phyloP scores from a whole-genome alignment of 192 early-diverging fungal genomes.

The Coemansia nantahalensis region DNA sequence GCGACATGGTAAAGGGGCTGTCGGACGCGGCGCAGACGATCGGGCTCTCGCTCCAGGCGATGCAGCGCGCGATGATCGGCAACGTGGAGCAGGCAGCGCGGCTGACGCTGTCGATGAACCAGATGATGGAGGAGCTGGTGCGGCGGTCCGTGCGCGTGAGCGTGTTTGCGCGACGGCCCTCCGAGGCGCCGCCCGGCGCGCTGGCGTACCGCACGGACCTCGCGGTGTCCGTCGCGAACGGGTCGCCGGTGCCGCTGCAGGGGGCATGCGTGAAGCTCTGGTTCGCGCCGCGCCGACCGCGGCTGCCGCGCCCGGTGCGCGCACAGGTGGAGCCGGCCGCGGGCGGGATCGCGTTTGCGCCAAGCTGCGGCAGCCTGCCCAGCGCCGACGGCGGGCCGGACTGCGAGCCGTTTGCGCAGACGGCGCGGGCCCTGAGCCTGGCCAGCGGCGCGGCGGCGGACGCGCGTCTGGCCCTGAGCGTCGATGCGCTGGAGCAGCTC shows the following conservation, averaged over 20 bases:
- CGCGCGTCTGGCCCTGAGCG: slow-evolving; percentile 1
- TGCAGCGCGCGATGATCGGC: slow-evolving; percentile 36
- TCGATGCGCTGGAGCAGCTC: slow-evolving; percentile 11
- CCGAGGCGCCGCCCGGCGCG: not conserved
- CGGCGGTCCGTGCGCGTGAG: slow-evolving; percentile 27
- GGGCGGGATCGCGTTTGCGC: not conserved
- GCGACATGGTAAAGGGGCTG: slow-evolving; percentile 14
- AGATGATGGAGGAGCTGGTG: slow-evolving; percentile 53
- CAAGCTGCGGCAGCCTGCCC: not conserved
- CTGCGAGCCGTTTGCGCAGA: slow-evolving; percentile 2
- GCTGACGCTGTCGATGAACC: slow-evolving; percentile 50
- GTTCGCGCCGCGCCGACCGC: slow-evolving; percentile 5
- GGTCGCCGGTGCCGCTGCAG: slow-evolving; percentile 34
- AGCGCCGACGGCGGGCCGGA: not conserved
- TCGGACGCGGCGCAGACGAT: slow-evolving; percentile 33
- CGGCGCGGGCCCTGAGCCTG: slow-evolving; percentile 1
- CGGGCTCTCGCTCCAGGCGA: slow-evolving; percentile 36
- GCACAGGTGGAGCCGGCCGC: not conserved
- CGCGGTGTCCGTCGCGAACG: slow-evolving; percentile 13
- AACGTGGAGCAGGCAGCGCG: slow-evolving; percentile 50
- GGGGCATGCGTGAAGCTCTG: slow-evolving; percentile 8
- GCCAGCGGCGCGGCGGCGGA: slow-evolving; percentile 7
- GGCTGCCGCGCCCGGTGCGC: no score
- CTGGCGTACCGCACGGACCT: not conserved
- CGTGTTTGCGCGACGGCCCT: slow-evolving; percentile 20